Base-by-base conservation (phyloP, 2,329 filamentous ascomycete genomes). In the Myriosclerotinia duriaeana region DNA sequence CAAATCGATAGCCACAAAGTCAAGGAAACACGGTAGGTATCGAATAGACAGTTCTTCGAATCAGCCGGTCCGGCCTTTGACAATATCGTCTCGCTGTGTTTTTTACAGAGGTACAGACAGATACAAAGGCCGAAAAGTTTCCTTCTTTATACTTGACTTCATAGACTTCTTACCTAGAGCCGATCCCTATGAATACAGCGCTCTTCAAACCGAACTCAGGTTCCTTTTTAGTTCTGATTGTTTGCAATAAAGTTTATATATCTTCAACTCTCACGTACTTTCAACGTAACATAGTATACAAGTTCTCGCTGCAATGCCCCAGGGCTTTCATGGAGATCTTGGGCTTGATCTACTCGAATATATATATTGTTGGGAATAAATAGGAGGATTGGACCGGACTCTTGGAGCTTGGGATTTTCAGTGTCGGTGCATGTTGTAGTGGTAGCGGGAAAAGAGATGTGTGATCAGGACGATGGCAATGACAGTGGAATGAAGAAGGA, bases 141-240 rank as follows among this genome's bases (percentile, higher is more conserved):
- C 26, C 9, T 36, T 1, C n/a, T 48, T 36, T 59, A 22, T 15
- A 11, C 3, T 48, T 6, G 26, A 17, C 7, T 48, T n/a, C 4
- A n/a, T 46, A 1, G 0, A 3, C 4, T 34, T n/a, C 34, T 9
- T 1, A 34, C 11, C 15, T 7, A 2, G 17, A 9, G 11, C 20
- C n/a, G 9, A 14, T 5, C 9, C 6, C 2, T n/a, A 14, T 2
- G 6, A 34, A 9, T n/a, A 9, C 20, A 26, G n/a, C n/a, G 5
- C 14, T 34, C 5, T 34, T 34, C 17, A n/a, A 15, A 0, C 22
- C 8, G 9, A 20, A 30, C 17, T 1, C 11, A 9, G 30, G 6
- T 58, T 4, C 8, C 9, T 12, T 22, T 12, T 2, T 36, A 7
- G 20, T 15, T 15, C 5, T 55, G 34, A 11, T 3, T 8, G 34